These are phyloP conservation scores for Spinacia oleracea DNA, from an alignment of 179 eudicot species.

Conservation along the genomic window DNA sequence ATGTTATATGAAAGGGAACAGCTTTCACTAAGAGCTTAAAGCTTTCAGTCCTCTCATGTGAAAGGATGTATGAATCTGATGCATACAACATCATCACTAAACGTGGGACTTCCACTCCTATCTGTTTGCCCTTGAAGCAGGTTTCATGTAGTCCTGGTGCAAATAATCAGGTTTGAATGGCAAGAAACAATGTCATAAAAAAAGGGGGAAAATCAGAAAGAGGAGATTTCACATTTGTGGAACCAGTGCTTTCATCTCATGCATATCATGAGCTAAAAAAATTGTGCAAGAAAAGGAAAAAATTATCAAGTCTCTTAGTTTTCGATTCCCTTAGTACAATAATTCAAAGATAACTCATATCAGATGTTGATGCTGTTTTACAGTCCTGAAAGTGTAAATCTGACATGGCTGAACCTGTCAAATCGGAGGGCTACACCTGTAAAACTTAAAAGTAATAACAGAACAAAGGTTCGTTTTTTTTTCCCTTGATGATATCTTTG, in stretches of 20 bases:
- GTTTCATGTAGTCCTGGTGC: background rate
- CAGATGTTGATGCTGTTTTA: conserved; percentile 18
- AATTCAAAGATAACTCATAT: conserved; percentile 19
- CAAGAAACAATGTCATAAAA: background rate
- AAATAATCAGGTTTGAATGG: background rate
- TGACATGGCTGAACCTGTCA: conserved; percentile 9
- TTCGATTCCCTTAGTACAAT: conserved; percentile 10
- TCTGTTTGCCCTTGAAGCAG: background rate
- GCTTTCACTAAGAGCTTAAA: background rate
- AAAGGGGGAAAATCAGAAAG: too few species aligned
- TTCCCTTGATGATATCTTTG: background rate
- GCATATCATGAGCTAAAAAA: background rate
- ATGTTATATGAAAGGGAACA: conserved; percentile 29
- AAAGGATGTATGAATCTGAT: conserved; percentile 21
- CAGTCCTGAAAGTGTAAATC: conserved; percentile 20
- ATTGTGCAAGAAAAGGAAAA: background rate
- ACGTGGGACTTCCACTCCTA: conserved; percentile 9
- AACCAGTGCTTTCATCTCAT: background rate
- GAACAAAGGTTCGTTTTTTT: background rate
- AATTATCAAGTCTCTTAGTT: background rate
- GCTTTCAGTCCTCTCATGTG: conserved; percentile 14
- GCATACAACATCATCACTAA: conserved; percentile 12
- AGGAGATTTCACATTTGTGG: background rate
- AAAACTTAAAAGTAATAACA: background rate
- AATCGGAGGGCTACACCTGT: conserved; percentile 17